A percentile compares a stretch with the other conserved stretches of the same genome.
Evolutionary conservation across 495 filamentous ascomycete genomes (phyloP).

Genomic region (Glonium stellatum): DNA sequence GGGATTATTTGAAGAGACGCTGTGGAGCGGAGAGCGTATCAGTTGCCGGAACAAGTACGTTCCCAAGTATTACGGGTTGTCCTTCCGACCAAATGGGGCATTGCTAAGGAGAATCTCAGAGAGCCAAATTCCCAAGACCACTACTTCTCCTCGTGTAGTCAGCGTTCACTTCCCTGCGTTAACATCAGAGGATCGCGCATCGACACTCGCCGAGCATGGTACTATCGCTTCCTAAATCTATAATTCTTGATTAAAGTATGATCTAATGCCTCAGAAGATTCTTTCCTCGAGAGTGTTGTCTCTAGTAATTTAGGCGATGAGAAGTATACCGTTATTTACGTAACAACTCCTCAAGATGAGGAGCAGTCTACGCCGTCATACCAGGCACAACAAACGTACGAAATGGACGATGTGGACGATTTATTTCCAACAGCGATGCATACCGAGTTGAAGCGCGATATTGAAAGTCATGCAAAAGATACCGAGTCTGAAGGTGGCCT

Average conservation of each 20-base stretch:
- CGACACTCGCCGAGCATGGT: background rate
- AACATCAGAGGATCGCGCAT: conserved; percentile 28
- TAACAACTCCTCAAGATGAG: conserved; percentile 41
- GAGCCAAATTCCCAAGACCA: background rate
- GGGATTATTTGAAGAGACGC: conserved; percentile 7
- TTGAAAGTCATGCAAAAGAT: conserved; percentile 33
- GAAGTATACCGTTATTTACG: conserved; percentile 59
- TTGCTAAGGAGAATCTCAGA: background rate
- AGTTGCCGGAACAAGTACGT: conserved; percentile 15
- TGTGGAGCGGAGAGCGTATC: conserved; percentile 17
- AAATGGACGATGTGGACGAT: conserved; percentile 47
- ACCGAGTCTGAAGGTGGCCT: conserved; percentile 45
- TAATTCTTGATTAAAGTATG: conserved; percentile 20
- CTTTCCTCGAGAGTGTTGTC: conserved; percentile 52
- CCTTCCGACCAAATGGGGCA: background rate
- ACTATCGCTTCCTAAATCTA: background rate
- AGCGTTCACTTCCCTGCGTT: conserved; percentile 48
- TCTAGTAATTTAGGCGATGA: conserved; percentile 43
- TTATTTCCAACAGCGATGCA: conserved; percentile 46
- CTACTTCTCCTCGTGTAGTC: conserved; percentile 42
- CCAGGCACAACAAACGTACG: conserved; percentile 36
- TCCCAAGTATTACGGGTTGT: conserved; percentile 39
- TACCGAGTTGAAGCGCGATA: conserved; percentile 55
- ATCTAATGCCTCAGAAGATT: conserved; percentile 41
- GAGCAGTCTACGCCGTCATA: conserved; percentile 2